These are phyloP conservation scores for Voacanga thouarsii DNA, from an alignment of 257 asterid genomes.

Conservation along the genomic window DNA sequence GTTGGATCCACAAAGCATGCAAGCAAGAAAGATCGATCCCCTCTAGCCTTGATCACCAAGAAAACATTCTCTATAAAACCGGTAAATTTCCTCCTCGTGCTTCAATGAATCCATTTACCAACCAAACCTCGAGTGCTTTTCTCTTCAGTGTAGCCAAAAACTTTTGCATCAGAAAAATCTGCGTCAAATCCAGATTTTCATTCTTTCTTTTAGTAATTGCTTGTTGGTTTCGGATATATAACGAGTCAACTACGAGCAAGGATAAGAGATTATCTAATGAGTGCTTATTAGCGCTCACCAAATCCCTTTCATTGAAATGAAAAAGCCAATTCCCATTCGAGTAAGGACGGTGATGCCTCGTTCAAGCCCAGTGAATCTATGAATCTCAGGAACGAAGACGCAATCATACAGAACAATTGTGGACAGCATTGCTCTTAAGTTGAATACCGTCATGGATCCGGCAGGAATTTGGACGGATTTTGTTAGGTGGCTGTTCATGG, in stretches of 20 bases:
- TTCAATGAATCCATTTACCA: no score
- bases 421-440: constrained; percentile 56
- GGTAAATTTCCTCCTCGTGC: neutral
- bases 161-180: no score
- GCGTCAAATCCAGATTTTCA: no score
- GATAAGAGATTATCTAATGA: no score
- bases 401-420: constrained; percentile 67
- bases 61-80: neutral
- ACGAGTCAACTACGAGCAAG: no score
- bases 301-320: constrained; percentile 44
- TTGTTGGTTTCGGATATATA: no score
- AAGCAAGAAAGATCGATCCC: neutral
- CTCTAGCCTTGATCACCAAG: neutral
- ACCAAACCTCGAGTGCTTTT: neutral
- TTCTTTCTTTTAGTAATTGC: no score
- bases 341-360: constrained; percentile 71
- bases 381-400: constrained; percentile 52
- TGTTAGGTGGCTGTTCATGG: constrained; percentile 72
- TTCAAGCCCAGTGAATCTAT: constrained; percentile 60
- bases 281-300: no score
- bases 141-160: no score
- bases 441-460: constrained; percentile 77
- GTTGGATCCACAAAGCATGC: no score
- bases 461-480: constrained; percentile 62
- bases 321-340: constrained; percentile 72